phyloP scores from a whole-genome alignment of 495 filamentous ascomycete genomes.

The Lasiosphaeria ovina region DNA sequence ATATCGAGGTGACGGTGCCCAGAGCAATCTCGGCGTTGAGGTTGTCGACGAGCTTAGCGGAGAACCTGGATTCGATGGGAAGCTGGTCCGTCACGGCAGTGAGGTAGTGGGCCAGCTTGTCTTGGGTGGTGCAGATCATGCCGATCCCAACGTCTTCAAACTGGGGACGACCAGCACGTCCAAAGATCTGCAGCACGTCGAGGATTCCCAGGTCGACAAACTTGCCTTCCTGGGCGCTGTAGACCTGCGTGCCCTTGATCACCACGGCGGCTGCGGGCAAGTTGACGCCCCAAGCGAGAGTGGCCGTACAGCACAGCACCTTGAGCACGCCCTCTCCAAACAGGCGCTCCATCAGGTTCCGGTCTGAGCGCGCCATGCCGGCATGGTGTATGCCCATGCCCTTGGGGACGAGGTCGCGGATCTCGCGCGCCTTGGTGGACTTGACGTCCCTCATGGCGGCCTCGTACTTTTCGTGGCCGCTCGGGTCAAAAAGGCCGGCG shows the following conservation, averaged over 20 bases:
- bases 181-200: constrained; percentile 97
- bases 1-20: constrained; percentile 92
- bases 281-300: constrained; percentile 98
- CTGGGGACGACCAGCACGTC: constrained; percentile 94
- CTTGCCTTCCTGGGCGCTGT: constrained; percentile 92
- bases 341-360: constrained; percentile 88
- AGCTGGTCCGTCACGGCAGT: constrained; percentile 91
- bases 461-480: constrained; percentile 65
- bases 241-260: constrained; percentile 96
- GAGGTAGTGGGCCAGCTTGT: constrained; percentile 90
- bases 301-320: constrained; percentile 97
- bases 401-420: constrained; percentile 83
- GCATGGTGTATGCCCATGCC: constrained; percentile 95
- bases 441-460: constrained; percentile 77
- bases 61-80: constrained; percentile 94
- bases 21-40: constrained; percentile 93
- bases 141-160: constrained; percentile 95
- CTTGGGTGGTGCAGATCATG: constrained; percentile 92
- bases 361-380: constrained; percentile 87
- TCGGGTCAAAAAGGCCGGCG: constrained; percentile 78
- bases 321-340: constrained; percentile 88
- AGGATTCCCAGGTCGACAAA: constrained; percentile 96
- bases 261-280: constrained; percentile 94
- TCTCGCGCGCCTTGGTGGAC: constrained; percentile 74
- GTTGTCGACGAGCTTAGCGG: constrained; percentile 87